These are phyloP conservation scores for Herpetospermum pedunculosum DNA, from an alignment of 306 rosid genomes.

Conservation along the genomic window DNA sequence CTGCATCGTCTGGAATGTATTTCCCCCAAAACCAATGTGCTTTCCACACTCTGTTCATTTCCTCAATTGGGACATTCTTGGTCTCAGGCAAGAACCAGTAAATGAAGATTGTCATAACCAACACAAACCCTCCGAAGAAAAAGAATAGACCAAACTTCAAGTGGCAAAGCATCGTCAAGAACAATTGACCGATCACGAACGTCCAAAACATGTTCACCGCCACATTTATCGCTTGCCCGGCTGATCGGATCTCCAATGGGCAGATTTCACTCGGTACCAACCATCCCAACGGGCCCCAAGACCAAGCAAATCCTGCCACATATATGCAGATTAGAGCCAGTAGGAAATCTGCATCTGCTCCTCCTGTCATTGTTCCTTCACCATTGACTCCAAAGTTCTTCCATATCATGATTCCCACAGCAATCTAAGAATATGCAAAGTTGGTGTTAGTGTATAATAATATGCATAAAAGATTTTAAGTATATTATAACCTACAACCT, in stretches of 20 bases:
- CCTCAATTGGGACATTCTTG: conserved; percentile 37
- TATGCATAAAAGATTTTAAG: too few relatives aligned
- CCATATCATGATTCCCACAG: conserved; percentile 23
- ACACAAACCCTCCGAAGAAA: conserved; percentile 33
- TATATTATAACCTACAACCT: too few relatives aligned
- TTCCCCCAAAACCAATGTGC: conserved; percentile 47
- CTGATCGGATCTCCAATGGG: conserved; percentile 40
- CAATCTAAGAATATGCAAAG: conserved; percentile 4
- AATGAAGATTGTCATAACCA: conserved; percentile 32
- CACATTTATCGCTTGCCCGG: conserved; percentile 47
- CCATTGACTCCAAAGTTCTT: conserved; percentile 27
- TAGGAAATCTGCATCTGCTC: conserved; percentile 11
- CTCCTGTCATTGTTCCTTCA: conserved; percentile 22
- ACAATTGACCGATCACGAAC: conserved; percentile 31
- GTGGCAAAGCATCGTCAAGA: conserved; percentile 43
- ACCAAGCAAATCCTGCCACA: conserved; percentile 66
- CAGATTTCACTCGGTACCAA: conserved; percentile 51
- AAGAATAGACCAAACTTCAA: conserved; percentile 44
- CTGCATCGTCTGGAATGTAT: conserved; percentile 17
- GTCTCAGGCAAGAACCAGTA: conserved; percentile 41
- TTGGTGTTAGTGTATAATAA: too few relatives aligned
- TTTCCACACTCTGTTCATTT: conserved; percentile 35
- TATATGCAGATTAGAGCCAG: conserved; percentile 37
- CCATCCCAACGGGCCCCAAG: conserved; percentile 70
- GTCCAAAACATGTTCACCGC: conserved; percentile 45